Evolutionary conservation across 805 yeast genomes (phyloP).

Genomic region (Candida adriatica): DNA sequence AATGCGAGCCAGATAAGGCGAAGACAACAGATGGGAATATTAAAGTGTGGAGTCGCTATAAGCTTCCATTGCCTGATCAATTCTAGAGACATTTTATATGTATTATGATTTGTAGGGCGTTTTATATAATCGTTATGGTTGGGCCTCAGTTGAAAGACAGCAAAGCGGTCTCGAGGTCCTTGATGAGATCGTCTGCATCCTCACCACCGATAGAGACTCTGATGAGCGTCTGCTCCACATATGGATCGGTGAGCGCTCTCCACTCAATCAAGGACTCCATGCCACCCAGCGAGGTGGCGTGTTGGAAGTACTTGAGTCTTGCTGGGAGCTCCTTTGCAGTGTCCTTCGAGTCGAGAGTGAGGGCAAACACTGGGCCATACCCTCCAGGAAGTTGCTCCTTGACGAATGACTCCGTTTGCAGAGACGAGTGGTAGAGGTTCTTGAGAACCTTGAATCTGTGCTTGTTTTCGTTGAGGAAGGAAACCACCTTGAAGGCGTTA

Average conservation of each 20-base stretch:
- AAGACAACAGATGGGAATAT: too few relatives aligned
- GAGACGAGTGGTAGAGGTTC: slow-evolving; percentile 61
- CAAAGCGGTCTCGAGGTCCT: slow-evolving; percentile 61
- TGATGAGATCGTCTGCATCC: slow-evolving; percentile 66
- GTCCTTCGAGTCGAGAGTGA: slow-evolving; percentile 42
- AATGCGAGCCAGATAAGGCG: too few relatives aligned
- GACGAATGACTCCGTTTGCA: slow-evolving; percentile 67
- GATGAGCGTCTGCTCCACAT: slow-evolving; percentile 49
- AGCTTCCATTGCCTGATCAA: too few relatives aligned
- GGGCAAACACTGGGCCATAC: slow-evolving; percentile 69
- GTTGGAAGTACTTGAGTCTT: slow-evolving; percentile 64
- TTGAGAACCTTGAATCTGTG: slow-evolving; percentile 41
- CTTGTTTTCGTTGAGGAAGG: slow-evolving; percentile 45
- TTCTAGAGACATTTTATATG: too few relatives aligned
- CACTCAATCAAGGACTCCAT: slow-evolving; percentile 88
- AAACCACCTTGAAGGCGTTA: slow-evolving; percentile 56
- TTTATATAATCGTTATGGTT: background rate
- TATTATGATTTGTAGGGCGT: too few relatives aligned
- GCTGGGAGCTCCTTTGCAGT: slow-evolving; percentile 61
- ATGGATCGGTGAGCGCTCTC: slow-evolving; percentile 69
- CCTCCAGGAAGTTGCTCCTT: slow-evolving; percentile 60
- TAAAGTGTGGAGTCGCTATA: too few relatives aligned
- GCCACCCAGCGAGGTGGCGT: slow-evolving; percentile 92
- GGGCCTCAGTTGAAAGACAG: slow-evolving; percentile 9
- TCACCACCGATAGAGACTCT: slow-evolving; percentile 82